Evolutionary conservation across 2,329 filamentous ascomycete genomes (phyloP).

Genomic region (Aspergillus luchuensis): DNA sequence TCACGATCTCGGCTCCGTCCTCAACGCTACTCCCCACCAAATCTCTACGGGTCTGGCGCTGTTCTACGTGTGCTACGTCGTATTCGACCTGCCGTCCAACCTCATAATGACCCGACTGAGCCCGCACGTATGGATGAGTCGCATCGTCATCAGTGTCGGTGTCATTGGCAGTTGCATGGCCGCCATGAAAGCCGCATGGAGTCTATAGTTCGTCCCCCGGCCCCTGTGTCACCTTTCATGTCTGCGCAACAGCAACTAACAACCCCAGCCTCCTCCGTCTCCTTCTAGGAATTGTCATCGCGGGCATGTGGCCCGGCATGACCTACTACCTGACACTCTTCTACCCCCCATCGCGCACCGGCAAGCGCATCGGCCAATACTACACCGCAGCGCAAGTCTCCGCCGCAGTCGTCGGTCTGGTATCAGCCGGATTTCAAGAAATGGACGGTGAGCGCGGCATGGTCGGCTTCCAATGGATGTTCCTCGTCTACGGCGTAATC

Average conservation of each 20-base stretch:
- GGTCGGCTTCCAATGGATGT: slow-evolving; percentile 73
- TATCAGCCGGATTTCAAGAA: slow-evolving; percentile 86
- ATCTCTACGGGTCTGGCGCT: slow-evolving; percentile 81
- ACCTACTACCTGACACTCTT: slow-evolving; percentile 89
- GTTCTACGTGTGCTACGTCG: slow-evolving; percentile 89
- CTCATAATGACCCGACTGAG: slow-evolving; percentile 83
- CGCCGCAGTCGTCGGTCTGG: slow-evolving; percentile 82
- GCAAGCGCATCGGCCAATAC: slow-evolving; percentile 85
- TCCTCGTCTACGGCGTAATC: slow-evolving; percentile 79
- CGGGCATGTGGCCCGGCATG: slow-evolving; percentile 96
- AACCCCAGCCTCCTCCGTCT: slow-evolving; percentile 67
- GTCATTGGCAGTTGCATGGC: slow-evolving; percentile 82
- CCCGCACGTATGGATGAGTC: slow-evolving; percentile 86
- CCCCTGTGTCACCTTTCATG: background rate
- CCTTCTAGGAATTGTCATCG: slow-evolving; percentile 81
- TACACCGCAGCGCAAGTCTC: slow-evolving; percentile 88
- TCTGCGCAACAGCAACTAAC: background rate
- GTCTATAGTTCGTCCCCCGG: slow-evolving; percentile 65
- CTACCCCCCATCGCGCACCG: slow-evolving; percentile 83
- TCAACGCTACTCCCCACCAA: slow-evolving; percentile 71
- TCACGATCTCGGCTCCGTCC: slow-evolving; percentile 73
- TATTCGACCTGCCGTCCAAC: slow-evolving; percentile 88
- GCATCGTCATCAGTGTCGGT: slow-evolving; percentile 85
- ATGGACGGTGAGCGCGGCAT: slow-evolving; percentile 79
- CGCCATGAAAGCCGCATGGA: slow-evolving; percentile 79